Conservation (phyloP, 805 yeast genomes). For the Kodamaea jinghongensis region DNA sequence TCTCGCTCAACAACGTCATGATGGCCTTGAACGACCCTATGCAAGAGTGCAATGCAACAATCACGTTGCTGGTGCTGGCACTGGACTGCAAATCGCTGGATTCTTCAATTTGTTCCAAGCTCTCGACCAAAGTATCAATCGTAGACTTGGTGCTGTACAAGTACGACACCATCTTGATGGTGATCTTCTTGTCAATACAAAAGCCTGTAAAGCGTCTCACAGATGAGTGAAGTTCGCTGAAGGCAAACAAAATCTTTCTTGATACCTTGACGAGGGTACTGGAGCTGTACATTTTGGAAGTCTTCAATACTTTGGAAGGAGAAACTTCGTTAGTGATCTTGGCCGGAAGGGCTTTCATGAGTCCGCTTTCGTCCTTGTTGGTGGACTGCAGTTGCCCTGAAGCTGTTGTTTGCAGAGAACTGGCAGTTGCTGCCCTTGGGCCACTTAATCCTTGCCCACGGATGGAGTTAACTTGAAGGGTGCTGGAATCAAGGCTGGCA, state of each 20-base stretch:
- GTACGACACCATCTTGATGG: constrained; percentile 51
- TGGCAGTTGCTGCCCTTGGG: neutral
- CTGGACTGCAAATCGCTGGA: constrained; percentile 14
- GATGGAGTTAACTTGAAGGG: neutral
- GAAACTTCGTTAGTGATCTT: constrained; percentile 9
- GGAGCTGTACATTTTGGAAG: constrained; percentile 9
- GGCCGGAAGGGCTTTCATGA: constrained; percentile 3
- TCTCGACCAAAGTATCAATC: constrained; percentile 56
- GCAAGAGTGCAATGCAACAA: constrained; percentile 30
- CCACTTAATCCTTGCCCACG: neutral
- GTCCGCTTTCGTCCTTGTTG: constrained; percentile 1
- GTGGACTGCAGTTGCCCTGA: neutral
- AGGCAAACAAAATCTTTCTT: constrained; percentile 60
- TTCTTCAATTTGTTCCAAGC: constrained; percentile 51
- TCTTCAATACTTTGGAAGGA: constrained; percentile 11
- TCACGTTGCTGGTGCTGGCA: constrained; percentile 28
- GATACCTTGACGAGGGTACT: constrained; percentile 42
- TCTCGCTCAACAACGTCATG: constrained; percentile 46
- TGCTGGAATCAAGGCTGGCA: neutral
- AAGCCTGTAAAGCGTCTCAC: constrained; percentile 56
- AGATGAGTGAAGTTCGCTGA: constrained; percentile 62
- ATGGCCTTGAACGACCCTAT: constrained; percentile 51
- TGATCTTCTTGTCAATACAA: constrained; percentile 53
- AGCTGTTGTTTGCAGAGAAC: neutral
- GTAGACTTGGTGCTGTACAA: constrained; percentile 52